Evolutionary conservation across 768 basidiomycete species (phyloP).

Genomic region (Steccherinum ochraceum): DNA sequence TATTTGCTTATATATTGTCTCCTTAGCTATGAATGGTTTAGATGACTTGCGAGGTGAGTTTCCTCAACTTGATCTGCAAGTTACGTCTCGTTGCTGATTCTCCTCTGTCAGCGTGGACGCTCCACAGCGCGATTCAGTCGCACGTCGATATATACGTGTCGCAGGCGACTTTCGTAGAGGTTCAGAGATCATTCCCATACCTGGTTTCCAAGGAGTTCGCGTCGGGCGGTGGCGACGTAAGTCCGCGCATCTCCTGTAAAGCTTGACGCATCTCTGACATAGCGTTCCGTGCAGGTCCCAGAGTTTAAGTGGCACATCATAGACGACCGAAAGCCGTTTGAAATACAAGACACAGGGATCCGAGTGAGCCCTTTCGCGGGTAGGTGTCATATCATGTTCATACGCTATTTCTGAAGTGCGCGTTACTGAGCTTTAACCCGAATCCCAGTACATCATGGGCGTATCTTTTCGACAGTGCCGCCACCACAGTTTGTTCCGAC

Average conservation of each 20-base stretch:
- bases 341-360: constrained; percentile 59
- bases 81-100: not conserved
- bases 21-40: constrained; percentile 75
- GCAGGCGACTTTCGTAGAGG: constrained; percentile 54
- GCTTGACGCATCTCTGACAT: not conserved
- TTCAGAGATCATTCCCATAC: constrained; percentile 75
- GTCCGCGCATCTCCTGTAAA: constrained; percentile 12
- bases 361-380: constrained; percentile 61
- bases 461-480: constrained; percentile 43
- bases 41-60: constrained; percentile 77
- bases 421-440: constrained; percentile 3
- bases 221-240: constrained; percentile 74
- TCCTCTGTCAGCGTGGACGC: constrained; percentile 61
- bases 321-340: constrained; percentile 59
- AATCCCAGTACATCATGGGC: constrained; percentile 67
- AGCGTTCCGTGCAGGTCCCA: constrained; percentile 49
- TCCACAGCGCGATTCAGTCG: constrained; percentile 54
- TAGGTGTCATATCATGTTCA: constrained; percentile 22
- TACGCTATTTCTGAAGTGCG: not conserved
- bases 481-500: constrained; percentile 34
- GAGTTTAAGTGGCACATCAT: constrained; percentile 82
- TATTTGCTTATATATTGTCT: not conserved
- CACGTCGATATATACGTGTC: constrained; percentile 75
- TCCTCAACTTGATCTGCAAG: not conserved
- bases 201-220: constrained; percentile 69